Evolutionary conservation across 2,329 filamentous ascomycete genomes (phyloP).

Genomic region (Ophiognomonia clavigignenti-juglandacearum): DNA sequence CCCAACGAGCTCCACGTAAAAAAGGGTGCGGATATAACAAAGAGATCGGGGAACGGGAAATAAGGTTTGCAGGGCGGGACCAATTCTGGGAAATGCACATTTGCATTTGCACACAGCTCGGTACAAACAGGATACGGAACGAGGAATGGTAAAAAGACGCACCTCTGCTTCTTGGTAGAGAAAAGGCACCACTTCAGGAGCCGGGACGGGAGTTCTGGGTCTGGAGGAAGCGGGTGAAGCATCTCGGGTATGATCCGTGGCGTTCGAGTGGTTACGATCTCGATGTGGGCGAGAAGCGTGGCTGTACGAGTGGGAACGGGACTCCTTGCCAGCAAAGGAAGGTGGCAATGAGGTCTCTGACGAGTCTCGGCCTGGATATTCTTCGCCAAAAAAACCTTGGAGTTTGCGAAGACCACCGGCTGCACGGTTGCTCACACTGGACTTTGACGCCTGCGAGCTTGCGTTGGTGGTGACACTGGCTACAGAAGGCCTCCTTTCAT

Average conservation of each 20-base stretch:
- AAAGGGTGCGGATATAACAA: conserved; percentile 12
- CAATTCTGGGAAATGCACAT: conserved; percentile 18
- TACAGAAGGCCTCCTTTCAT: conserved; percentile 79
- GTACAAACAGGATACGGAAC: not conserved
- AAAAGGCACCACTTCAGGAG: conserved; percentile 96
- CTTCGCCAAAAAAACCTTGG: conserved; percentile 89
- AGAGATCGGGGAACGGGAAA: conserved; percentile 14
- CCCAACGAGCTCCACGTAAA: conserved; percentile 1
- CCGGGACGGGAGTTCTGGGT: conserved; percentile 79
- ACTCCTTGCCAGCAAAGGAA: conserved; percentile 49
- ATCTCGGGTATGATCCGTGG: conserved; percentile 67
- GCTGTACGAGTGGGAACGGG: conserved; percentile 59
- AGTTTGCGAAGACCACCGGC: conserved; percentile 66
- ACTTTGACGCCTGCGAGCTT: conserved; percentile 79
- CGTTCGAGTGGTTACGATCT: conserved; percentile 77
- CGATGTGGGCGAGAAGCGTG: conserved; percentile 53
- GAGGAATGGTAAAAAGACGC: conserved; percentile 40
- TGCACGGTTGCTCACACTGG: conserved; percentile 63
- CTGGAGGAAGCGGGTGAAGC: conserved; percentile 71
- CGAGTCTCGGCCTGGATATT: conserved; percentile 69
- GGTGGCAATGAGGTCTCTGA: conserved; percentile 64
- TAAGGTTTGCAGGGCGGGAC: conserved; percentile 19
- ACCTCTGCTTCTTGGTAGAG: conserved; percentile 84
- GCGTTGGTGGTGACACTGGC: conserved; percentile 78
- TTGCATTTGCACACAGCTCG: too few relatives aligned